Conservation (phyloP, 768 basidiomycete genomes). For the Mycena latifolia region DNA sequence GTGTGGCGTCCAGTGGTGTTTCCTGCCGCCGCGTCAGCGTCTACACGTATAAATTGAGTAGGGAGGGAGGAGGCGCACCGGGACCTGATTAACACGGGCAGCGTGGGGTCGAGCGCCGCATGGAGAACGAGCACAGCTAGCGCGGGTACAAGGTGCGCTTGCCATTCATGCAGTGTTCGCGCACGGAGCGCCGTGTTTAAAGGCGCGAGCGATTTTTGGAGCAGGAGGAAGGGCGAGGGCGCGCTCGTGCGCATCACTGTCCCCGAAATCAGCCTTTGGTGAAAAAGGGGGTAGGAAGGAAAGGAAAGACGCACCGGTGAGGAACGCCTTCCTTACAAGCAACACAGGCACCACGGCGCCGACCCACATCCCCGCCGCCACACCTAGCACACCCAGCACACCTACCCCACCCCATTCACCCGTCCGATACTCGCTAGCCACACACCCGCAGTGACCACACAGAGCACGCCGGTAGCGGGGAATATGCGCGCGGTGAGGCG, state of each 20-base stretch:
- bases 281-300: neutral
- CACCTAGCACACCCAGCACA: constrained; percentile 38
- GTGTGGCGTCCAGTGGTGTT: constrained; percentile 81
- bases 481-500: no score
- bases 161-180: no score
- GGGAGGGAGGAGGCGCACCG: constrained; percentile 56
- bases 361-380: constrained; percentile 58
- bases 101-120: constrained; percentile 54
- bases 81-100: constrained; percentile 75
- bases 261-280: no score
- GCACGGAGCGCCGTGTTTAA: constrained; percentile 15
- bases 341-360: constrained; percentile 67
- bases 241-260: constrained; percentile 31
- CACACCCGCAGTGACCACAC: no score
- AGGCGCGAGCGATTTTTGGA: constrained; percentile 32
- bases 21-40: constrained; percentile 53
- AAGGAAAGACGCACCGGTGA: constrained; percentile 64
- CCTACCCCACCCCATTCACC: no score
- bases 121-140: constrained; percentile 58
- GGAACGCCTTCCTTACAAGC: constrained; percentile 67
- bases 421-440: no score
- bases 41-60: neutral
- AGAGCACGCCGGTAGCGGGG: no score
- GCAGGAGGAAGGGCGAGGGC: constrained; percentile 13
- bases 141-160: constrained; percentile 44